A percentile compares a stretch with the other conserved stretches of the same genome.
Evolutionary conservation across 2,329 filamentous ascomycete species (phyloP).

Genomic region (Aquanectria penicillioides): DNA sequence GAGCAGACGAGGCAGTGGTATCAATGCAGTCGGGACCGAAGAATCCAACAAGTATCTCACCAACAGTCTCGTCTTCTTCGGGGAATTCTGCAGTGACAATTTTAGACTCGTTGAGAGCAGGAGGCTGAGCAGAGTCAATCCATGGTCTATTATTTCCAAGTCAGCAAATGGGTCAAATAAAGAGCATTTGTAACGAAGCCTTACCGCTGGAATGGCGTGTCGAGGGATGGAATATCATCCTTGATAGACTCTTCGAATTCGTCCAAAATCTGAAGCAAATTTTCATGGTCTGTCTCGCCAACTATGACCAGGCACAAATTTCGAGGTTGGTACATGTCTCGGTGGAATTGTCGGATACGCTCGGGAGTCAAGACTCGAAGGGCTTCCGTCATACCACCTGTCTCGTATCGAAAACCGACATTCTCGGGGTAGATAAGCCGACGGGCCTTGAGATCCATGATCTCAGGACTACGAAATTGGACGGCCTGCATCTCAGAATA

Average conservation of each 20-base stretch:
- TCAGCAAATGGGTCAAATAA: conserved; percentile 14
- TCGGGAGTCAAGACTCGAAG: conserved; percentile 87
- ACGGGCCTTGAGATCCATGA: conserved; percentile 87
- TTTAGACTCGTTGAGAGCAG: conserved; percentile 75
- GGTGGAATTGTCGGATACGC: conserved; percentile 92
- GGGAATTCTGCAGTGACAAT: conserved; percentile 89
- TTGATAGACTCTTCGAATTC: conserved; percentile 89
- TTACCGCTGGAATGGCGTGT: conserved; percentile 78
- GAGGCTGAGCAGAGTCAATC: conserved; percentile 86
- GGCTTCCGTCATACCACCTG: conserved; percentile 96
- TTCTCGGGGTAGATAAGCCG: conserved; percentile 87
- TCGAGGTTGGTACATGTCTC: conserved; percentile 97
- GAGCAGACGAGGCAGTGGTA: conserved; percentile 71
- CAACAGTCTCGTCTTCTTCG: conserved; percentile 93
- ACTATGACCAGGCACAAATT: conserved; percentile 92
- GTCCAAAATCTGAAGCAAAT: conserved; percentile 84
- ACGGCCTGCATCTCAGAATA: conserved; percentile 99
- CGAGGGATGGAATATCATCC: conserved; percentile 79
- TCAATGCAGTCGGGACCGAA: conserved; percentile 87
- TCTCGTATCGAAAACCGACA: conserved; percentile 95
- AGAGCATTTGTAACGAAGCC: conserved; percentile 2
- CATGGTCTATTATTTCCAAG: conserved; percentile 67
- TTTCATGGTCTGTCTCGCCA: conserved; percentile 86
- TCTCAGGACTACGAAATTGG: conserved; percentile 83
- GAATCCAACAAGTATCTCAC: conserved; percentile 87